Base-by-base conservation (phyloP, 2,329 filamentous ascomycete genomes). In the Rutstroemia sp. region DNA sequence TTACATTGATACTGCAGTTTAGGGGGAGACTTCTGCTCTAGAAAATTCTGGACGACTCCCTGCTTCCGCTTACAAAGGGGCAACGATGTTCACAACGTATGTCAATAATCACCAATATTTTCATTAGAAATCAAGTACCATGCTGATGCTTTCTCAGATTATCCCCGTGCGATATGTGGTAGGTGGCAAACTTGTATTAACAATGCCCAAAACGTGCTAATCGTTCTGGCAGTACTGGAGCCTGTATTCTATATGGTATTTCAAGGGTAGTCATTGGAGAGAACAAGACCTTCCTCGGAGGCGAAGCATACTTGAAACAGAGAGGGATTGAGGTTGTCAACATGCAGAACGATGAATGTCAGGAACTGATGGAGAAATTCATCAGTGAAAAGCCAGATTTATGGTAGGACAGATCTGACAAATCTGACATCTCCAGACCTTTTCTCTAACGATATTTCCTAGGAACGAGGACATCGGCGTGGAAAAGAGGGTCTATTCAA, bases 31-130 rank as follows among this genome's bases (percentile, higher is more conserved):
- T 19, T 83, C 86, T 18, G 82, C 86, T n/a, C 77, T 92, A 41
- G 84, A 88, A 68, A 85, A 87, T 70, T 86, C 86, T 0, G 87
- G 87, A 47, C 81, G 87, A 41, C 78, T 90, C 21, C 83, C 85
- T 34, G 86, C 86, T 16, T 80, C 80, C 1, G 79, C 79, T 5
- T 91, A 90, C 71, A 78, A 78, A 62, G 84, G 83, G 30, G 80
- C 85, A 38, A 91, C 87, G n/a, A 90, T 92, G 86, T 92, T 88
- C 72, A 92, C 88, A 2, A 90, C 87, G 0, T 61, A 51, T 34
- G 52, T 54, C 8, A 23, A 37, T 12, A 37, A 21, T 45, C 19
- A 45, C 42, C 7, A 25, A 19, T 12, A 5, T 14, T 23, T 45
- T 18, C 21, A 23, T 21, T 19, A n/a, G 19, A 23, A 45, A 21